Evolutionary conservation across 257 asterid genomes (phyloP).

Genomic region (Nicotiana benthamiana): DNA sequence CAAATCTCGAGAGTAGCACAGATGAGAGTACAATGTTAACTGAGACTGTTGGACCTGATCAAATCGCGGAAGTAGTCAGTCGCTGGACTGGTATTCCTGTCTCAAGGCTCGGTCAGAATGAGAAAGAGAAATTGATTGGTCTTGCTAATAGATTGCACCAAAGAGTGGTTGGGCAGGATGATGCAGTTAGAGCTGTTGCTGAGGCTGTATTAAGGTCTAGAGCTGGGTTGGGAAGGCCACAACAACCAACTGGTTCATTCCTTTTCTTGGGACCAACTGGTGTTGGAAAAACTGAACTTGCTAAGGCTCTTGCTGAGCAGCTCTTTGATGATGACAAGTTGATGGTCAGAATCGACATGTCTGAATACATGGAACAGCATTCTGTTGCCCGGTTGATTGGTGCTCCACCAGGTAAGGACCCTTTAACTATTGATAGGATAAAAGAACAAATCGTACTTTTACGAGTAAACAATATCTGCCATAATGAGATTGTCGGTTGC

Average conservation of each 20-base stretch:
- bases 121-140: conserved; percentile 68
- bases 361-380: conserved; percentile 97
- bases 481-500: neutral
- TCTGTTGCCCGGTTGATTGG: conserved; percentile 85
- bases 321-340: conserved; percentile 76
- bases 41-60: conserved; percentile 88
- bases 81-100: conserved; percentile 88
- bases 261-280: conserved; percentile 94
- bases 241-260: conserved; percentile 90
- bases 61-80: conserved; percentile 86
- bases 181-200: conserved; percentile 66
- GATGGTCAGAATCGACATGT: conserved; percentile 81
- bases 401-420: conserved; percentile 80
- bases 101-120: conserved; percentile 83
- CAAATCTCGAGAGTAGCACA: conserved; percentile 51
- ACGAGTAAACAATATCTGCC: too few species aligned
- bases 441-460: neutral
- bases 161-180: conserved; percentile 57
- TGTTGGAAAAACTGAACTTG: conserved; percentile 91
- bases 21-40: conserved; percentile 56
- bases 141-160: conserved; percentile 40
- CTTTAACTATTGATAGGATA: neutral
- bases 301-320: conserved; percentile 89
- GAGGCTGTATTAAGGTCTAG: conserved; percentile 89
- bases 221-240: conserved; percentile 82